Evolutionary conservation across 2,329 filamentous ascomycete genomes (phyloP).

Genomic region (Neopestalotiopsis sp.): DNA sequence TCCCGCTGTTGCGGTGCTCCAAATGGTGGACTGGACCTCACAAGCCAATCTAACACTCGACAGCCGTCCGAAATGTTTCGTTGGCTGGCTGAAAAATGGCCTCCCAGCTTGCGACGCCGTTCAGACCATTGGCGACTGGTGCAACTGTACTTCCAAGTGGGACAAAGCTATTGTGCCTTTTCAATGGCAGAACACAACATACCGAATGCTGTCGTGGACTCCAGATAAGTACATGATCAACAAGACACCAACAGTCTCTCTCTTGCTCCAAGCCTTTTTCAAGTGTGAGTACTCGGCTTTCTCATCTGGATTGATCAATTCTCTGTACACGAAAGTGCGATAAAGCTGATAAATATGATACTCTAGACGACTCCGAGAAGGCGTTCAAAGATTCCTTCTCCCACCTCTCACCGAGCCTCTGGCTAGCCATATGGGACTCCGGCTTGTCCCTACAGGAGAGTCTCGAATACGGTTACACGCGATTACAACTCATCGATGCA

Average conservation of each 20-base stretch:
- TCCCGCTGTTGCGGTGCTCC: neutral
- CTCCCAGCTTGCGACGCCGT: neutral
- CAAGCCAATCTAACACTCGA: neutral
- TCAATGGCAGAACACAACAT: neutral
- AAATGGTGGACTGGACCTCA: neutral
- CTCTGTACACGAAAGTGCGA: neutral
- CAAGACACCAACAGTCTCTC: neutral
- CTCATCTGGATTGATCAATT: too few relatives aligned
- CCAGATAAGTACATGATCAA: neutral
- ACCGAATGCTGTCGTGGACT: neutral
- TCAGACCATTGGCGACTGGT: neutral
- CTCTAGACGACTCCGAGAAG: slow-evolving; percentile 1
- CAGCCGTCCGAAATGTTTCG: neutral
- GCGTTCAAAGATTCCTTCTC: slow-evolving; percentile 8
- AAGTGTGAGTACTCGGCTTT: neutral
- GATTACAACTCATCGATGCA: slow-evolving; percentile 8
- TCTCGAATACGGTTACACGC: slow-evolving; percentile 8
- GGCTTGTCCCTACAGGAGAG: slow-evolving; percentile 6
- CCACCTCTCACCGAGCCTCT: neutral
- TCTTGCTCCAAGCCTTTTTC: neutral
- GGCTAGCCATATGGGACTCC: slow-evolving; percentile 14
- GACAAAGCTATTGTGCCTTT: neutral
- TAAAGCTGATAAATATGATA: neutral
- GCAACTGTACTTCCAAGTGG: neutral
- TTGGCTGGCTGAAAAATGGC: neutral